phyloP scores from a whole-genome alignment of 495 filamentous ascomycete species.

The Tuber magnatum region DNA sequence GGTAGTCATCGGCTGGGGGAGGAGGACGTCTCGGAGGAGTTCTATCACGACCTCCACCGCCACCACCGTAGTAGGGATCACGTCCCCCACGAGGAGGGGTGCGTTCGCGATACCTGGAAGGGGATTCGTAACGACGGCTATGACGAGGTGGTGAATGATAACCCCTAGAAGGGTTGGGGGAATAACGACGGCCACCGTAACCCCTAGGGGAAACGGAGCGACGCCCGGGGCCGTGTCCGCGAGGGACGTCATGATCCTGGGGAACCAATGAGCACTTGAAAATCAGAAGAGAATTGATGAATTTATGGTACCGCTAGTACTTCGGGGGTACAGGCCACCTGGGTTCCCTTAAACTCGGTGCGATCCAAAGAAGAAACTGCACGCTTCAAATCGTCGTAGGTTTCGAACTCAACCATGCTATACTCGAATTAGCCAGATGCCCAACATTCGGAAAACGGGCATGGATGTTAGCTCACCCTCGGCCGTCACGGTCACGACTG shows the following conservation, averaged over 20 bases:
- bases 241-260: conserved; percentile 30
- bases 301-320: conserved; percentile 47
- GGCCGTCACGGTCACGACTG: conserved; percentile 81
- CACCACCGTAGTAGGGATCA: conserved; percentile 21
- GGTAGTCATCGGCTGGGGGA: conserved; percentile 36
- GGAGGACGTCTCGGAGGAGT: conserved; percentile 31
- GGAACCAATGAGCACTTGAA: conserved; percentile 1
- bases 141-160: conserved; percentile 40
- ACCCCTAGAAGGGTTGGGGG: conserved; percentile 33
- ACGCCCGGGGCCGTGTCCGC: conserved; percentile 35
- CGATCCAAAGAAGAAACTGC: conserved; percentile 90
- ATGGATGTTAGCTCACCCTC: conserved; percentile 63
- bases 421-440: conserved; percentile 27
- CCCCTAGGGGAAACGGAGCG: conserved; percentile 38
- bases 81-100: conserved; percentile 33
- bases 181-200: conserved; percentile 36
- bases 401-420: conserved; percentile 98
- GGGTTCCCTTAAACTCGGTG: conserved; percentile 79
- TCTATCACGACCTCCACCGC: conserved; percentile 35
- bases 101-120: conserved; percentile 38
- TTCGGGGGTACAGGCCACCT: conserved; percentile 76
- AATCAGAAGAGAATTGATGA: background rate
- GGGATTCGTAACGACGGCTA: conserved; percentile 34
- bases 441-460: conserved; percentile 1
- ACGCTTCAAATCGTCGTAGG: conserved; percentile 73